Evolutionary conservation across 768 basidiomycete species (phyloP).

Genomic region (Scleroderma bovista): DNA sequence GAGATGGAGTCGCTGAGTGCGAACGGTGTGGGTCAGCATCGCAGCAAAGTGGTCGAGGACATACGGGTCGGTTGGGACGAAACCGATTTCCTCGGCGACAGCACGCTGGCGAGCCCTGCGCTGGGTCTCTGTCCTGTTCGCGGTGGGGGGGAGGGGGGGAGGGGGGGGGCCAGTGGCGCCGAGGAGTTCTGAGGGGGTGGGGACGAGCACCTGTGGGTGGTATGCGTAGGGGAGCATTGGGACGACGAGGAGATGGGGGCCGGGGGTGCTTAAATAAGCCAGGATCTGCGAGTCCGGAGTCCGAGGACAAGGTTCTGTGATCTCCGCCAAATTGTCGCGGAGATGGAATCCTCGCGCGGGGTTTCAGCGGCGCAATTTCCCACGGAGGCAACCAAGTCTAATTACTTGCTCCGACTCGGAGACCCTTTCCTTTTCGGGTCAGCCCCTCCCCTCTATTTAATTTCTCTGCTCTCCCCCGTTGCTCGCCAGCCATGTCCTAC

Average conservation of each 20-base stretch:
- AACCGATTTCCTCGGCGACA: constrained; percentile 50
- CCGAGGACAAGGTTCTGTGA: neutral
- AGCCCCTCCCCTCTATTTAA: neutral
- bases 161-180: constrained; percentile 32
- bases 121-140: constrained; percentile 40
- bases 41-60: constrained; percentile 10
- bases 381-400: neutral
- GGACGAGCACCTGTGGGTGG: constrained; percentile 46
- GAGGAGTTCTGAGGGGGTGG: constrained; percentile 61
- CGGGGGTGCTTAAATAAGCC: constrained; percentile 1
- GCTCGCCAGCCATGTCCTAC: constrained; percentile 14
- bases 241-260: constrained; percentile 13
- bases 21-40: neutral
- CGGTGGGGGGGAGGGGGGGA: neutral
- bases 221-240: constrained; percentile 17
- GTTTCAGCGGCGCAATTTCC: neutral
- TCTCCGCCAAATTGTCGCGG: constrained; percentile 1
- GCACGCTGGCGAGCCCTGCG: constrained; percentile 55
- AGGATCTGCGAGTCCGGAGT: neutral
- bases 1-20: constrained; percentile 58
- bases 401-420: neutral
- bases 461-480: constrained; percentile 2
- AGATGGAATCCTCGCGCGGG: neutral
- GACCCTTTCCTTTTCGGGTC: neutral
- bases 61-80: constrained; percentile 58